These are phyloP conservation scores for Ambrosiella xylebori DNA, from an alignment of 2,329 filamentous ascomycete species.

Conservation along the genomic window DNA sequence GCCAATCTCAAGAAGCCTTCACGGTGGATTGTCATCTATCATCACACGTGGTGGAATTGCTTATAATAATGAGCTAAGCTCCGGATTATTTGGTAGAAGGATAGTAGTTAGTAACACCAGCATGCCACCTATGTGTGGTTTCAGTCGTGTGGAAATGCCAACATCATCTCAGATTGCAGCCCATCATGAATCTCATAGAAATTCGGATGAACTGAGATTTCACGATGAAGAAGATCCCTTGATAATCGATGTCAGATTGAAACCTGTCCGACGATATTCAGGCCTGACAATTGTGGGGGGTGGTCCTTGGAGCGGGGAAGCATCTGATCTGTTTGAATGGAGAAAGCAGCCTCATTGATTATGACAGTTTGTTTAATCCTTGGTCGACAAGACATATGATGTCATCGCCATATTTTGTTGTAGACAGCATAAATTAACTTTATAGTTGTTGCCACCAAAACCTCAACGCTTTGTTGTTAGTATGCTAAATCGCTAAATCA, in stretches of 20 bases:
- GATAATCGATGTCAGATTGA: background rate
- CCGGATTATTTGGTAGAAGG: background rate
- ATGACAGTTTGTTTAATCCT: background rate
- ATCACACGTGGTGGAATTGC: background rate
- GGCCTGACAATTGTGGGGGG: constrained; percentile 11
- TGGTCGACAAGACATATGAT: too few species aligned
- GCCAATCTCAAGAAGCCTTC: background rate
- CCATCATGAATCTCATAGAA: background rate
- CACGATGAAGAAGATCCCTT: background rate
- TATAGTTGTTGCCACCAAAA: too few species aligned
- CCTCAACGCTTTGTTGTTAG: too few species aligned
- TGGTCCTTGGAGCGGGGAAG: constrained; percentile 21
- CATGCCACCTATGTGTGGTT: background rate
- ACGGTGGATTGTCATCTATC: background rate
- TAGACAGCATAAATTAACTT: too few species aligned
- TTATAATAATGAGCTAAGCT: too few species aligned
- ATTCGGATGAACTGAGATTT: background rate
- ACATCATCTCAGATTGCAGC: constrained; percentile 1
- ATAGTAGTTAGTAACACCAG: background rate
- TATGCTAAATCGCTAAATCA: too few species aligned
- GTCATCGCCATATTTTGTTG: too few species aligned
- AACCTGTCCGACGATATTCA: constrained; percentile 5
- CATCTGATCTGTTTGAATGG: constrained; percentile 20
- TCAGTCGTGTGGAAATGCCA: background rate
- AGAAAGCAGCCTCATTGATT: constrained; percentile 3